Conservation (phyloP, 306 rosid species). For the Fragaria iinumae region DNA sequence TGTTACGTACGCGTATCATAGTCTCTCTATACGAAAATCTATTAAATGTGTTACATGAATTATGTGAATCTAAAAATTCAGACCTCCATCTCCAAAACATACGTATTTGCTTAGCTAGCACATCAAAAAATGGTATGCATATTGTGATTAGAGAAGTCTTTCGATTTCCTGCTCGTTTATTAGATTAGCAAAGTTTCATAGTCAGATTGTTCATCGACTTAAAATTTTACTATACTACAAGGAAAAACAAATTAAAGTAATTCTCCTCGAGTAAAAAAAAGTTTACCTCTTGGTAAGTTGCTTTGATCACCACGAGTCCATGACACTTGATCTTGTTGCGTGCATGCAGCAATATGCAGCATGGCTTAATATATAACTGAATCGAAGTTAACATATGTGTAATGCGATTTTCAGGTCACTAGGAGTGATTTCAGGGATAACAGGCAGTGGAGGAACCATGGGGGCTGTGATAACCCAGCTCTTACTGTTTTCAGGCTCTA, state of each 20-base stretch:
- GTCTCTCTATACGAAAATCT: not conserved
- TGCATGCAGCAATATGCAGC: not conserved
- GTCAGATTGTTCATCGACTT: not conserved
- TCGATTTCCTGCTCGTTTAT: not conserved
- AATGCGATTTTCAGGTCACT: conserved; percentile 43
- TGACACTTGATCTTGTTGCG: not conserved
- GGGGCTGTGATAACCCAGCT: conserved; percentile 60
- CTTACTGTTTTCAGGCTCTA: conserved; percentile 43
- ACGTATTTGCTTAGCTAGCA: too few relatives aligned
- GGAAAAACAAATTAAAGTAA: too few relatives aligned
- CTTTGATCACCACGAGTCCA: not conserved
- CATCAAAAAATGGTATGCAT: not conserved
- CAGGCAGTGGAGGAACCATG: conserved; percentile 58
- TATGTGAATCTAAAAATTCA: too few relatives aligned
- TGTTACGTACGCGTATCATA: not conserved
- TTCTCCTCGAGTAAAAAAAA: not conserved
- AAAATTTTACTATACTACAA: too few relatives aligned
- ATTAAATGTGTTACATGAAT: too few relatives aligned
- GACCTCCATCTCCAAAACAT: too few relatives aligned
- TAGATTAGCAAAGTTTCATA: not conserved
- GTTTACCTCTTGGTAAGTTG: not conserved
- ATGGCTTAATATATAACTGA: not conserved
- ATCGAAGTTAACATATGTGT: not conserved
- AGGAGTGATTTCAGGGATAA: conserved; percentile 66
- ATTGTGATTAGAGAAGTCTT: not conserved